These are phyloP conservation scores for Paecilomyces variotii DNA, from an alignment of 2,329 filamentous ascomycete species.

Conservation along the genomic window DNA sequence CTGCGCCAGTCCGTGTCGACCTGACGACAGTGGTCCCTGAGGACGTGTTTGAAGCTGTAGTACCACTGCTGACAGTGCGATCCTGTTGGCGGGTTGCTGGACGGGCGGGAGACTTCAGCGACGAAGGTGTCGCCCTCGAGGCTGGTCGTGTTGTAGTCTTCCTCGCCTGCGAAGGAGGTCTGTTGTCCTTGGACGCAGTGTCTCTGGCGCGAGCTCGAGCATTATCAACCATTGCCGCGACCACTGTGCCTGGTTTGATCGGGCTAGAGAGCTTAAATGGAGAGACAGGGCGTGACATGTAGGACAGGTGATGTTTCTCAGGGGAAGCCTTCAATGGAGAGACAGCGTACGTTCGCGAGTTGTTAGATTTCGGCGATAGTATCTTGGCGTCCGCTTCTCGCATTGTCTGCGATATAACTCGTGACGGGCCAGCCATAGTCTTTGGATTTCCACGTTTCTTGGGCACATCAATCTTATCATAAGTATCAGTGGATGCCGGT, in stretches of 20 bases:
- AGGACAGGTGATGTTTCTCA: conserved; percentile 45
- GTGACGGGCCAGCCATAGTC: conserved; percentile 28
- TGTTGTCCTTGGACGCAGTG: conserved; percentile 18
- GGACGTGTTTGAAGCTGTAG: conserved; percentile 28
- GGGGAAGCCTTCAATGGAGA: conserved; percentile 42
- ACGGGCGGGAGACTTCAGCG: conserved; percentile 18
- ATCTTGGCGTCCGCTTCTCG: conserved; percentile 49
- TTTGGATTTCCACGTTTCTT: conserved; percentile 56
- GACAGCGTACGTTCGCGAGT: conserved; percentile 60
- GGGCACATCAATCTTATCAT: conserved; percentile 53
- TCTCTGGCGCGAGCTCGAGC: conserved; percentile 17
- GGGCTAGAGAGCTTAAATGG: conserved; percentile 50
- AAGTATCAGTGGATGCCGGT: conserved; percentile 21
- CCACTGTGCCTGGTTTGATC: conserved; percentile 22
- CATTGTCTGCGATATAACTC: conserved; percentile 35
- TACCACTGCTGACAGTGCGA: conserved; percentile 26
- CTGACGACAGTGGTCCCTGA: conserved; percentile 32
- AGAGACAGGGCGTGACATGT: conserved; percentile 52
- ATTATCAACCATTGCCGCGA: conserved; percentile 10
- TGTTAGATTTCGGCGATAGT: conserved; percentile 74
- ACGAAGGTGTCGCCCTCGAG: conserved; percentile 20
- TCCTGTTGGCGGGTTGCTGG: conserved; percentile 33
- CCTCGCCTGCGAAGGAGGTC: conserved; percentile 19
- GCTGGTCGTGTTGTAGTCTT: conserved; percentile 17
- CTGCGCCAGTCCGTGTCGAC: conserved; percentile 18